These are phyloP conservation scores for Syncephalastrum contaminatum DNA, from an alignment of 371 early-diverging fungal genomes.

Conservation along the genomic window DNA sequence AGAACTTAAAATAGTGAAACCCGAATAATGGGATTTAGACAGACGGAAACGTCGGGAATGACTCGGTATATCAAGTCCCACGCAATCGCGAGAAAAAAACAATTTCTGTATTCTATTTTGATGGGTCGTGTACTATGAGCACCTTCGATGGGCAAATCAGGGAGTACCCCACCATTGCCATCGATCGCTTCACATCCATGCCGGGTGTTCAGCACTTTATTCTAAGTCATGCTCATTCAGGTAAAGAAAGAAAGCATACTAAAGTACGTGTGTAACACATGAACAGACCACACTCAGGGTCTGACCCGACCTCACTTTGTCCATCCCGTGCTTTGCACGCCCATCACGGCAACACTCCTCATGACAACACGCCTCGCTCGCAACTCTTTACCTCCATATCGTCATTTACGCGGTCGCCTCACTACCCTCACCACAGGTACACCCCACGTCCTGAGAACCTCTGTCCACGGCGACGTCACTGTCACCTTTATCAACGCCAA, in stretches of 20 bases:
- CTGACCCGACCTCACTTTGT: slow-evolving; percentile 21
- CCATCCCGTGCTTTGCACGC: slow-evolving; percentile 33
- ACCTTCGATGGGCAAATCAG: slow-evolving; percentile 46
- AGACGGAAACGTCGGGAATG: neutral
- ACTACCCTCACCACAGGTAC: slow-evolving; percentile 4
- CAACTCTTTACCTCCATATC: neutral
- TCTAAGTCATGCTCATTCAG: slow-evolving; percentile 42
- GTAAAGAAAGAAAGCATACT: slow-evolving; percentile 2
- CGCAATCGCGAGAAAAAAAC: neutral
- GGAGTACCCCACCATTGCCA: slow-evolving; percentile 42
- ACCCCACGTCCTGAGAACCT: slow-evolving; percentile 16
- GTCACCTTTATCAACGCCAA: slow-evolving; percentile 37
- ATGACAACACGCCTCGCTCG: no score
- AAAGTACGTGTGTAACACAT: neutral
- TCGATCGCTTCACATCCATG: slow-evolving; percentile 36
- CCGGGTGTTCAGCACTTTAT: slow-evolving; percentile 28
- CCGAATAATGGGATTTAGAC: slow-evolving; percentile 7
- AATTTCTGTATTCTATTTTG: slow-evolving; percentile 7
- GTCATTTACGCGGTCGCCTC: slow-evolving; percentile 24
- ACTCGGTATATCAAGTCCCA: no score
- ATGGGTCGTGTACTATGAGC: slow-evolving; percentile 18
- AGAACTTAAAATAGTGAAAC: no score
- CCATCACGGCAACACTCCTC: slow-evolving; percentile 22
- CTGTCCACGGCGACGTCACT: slow-evolving; percentile 23
- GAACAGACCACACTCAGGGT: slow-evolving; percentile 34